These are phyloP conservation scores for Aegilops bicornis DNA, from an alignment of 176 grass and related monocot genomes.

Conservation along the genomic window DNA sequence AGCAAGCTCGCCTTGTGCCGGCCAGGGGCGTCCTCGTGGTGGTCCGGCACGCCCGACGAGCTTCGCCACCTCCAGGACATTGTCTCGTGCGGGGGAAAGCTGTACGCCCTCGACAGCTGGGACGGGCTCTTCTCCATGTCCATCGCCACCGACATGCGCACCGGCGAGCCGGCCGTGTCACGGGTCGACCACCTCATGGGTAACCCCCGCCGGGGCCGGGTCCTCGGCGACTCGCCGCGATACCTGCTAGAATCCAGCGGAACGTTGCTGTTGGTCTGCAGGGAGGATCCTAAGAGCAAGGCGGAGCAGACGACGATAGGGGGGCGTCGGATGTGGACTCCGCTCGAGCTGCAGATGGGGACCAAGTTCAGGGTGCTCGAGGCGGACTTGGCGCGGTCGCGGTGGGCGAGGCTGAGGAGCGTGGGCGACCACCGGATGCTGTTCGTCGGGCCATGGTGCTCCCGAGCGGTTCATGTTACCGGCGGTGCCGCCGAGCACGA, in stretches of 20 bases:
- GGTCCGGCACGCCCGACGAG: neutral
- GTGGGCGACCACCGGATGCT: neutral
- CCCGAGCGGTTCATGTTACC: neutral
- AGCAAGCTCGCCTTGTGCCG: neutral
- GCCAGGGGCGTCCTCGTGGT: neutral
- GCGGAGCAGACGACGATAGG: neutral
- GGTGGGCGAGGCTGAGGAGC: neutral
- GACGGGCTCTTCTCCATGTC: neutral
- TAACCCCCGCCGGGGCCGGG: neutral
- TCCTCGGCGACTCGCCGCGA: neutral
- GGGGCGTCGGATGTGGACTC: neutral
- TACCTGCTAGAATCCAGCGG: neutral
- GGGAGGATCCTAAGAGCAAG: neutral
- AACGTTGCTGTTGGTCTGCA: neutral
- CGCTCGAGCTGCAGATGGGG: neutral
- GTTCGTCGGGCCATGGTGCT: neutral
- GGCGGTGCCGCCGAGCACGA: neutral
- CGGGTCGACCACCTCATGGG: neutral
- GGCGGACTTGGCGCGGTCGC: neutral
- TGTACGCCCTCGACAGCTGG: neutral
- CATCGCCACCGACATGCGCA: neutral
- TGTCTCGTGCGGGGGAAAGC: neutral
- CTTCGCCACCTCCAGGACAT: neutral
- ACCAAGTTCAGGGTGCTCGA: neutral
- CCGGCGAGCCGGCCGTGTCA: neutral